Evolutionary conservation across 495 filamentous ascomycete genomes (phyloP).

Genomic region (Penicillium cataractarum): DNA sequence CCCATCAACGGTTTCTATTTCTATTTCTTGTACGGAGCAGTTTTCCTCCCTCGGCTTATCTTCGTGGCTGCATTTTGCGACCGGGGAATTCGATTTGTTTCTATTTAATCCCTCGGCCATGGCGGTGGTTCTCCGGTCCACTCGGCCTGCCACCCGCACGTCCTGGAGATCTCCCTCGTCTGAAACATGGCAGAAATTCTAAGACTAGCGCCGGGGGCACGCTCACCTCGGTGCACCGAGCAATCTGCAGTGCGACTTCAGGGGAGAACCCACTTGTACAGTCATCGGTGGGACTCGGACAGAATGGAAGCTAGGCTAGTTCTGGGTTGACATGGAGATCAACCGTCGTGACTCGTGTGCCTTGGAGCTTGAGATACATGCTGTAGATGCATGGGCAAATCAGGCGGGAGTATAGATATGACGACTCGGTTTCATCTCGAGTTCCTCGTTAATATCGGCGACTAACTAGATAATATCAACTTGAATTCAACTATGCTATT

Average conservation of each 20-base stretch:
- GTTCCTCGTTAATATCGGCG: too few species aligned
- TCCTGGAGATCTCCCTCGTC: conserved; percentile 16
- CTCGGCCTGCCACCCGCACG: conserved; percentile 1
- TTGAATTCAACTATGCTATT: too few species aligned
- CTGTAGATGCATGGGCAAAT: too few species aligned
- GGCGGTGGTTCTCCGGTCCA: not conserved
- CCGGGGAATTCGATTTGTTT: not conserved
- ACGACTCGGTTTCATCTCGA: too few species aligned
- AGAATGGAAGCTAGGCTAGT: not conserved
- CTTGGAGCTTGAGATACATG: not conserved
- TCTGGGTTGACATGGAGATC: not conserved
- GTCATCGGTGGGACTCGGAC: not conserved
- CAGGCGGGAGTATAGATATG: too few species aligned
- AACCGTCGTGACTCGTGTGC: not conserved
- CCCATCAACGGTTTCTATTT: not conserved
- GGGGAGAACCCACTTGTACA: not conserved
- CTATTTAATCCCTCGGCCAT: conserved; percentile 1
- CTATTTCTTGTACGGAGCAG: too few species aligned
- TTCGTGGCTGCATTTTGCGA: not conserved
- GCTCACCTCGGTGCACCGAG: conserved; percentile 12
- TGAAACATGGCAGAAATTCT: conserved; percentile 33
- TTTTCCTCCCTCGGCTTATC: not conserved
- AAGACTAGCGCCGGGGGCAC: conserved; percentile 25
- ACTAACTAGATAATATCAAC: too few species aligned
- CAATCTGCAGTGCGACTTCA: conserved; percentile 15